Evolutionary conservation across 2,329 filamentous ascomycete species (phyloP).

Genomic region (Macrophomina phaseolina): DNA sequence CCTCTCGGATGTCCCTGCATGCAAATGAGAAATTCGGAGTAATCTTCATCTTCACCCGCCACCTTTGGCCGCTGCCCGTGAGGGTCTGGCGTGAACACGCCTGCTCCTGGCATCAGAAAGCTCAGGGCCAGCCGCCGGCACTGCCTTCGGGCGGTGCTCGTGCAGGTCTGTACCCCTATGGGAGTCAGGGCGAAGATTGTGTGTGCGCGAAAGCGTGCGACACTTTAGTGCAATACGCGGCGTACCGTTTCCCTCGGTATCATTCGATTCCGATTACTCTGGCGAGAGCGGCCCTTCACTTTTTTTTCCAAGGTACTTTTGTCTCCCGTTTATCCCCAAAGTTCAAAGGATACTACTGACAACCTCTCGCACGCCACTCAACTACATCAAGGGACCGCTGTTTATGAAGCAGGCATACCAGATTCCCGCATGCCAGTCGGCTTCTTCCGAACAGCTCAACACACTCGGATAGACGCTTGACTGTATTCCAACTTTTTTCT

Average conservation of each 20-base stretch:
- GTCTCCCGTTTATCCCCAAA: neutral
- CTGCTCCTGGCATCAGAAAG: conserved; percentile 93
- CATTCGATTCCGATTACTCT: conserved; percentile 95
- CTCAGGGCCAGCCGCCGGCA: conserved; percentile 62
- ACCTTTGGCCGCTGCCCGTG: conserved; percentile 70
- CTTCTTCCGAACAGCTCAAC: too few species aligned
- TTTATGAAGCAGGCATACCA: neutral
- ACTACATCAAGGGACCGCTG: neutral
- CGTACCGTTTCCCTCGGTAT: conserved; percentile 67
- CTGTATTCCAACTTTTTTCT: too few species aligned
- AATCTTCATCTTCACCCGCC: conserved; percentile 74
- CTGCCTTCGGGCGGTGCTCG: conserved; percentile 34
- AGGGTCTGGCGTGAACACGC: conserved; percentile 85
- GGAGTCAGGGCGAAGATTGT: conserved; percentile 96
- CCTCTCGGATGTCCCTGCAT: conserved; percentile 34
- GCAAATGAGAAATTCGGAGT: conserved; percentile 99
- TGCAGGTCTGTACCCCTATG: conserved; percentile 65
- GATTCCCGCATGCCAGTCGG: neutral
- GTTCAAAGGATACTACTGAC: conserved; percentile 51
- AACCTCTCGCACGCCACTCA: neutral
- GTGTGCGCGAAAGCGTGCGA: conserved; percentile 57
- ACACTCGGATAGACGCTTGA: too few species aligned
- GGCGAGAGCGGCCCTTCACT: conserved; percentile 75
- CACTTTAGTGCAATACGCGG: conserved; percentile 97
- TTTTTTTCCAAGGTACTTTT: conserved; percentile 58